Percentiles rank a stretch among this genome's conserved stretches.
These are phyloP conservation scores for Talaromyces funiculosus DNA, from an alignment of 2,329 filamentous ascomycete species.

Conservation along the genomic window DNA sequence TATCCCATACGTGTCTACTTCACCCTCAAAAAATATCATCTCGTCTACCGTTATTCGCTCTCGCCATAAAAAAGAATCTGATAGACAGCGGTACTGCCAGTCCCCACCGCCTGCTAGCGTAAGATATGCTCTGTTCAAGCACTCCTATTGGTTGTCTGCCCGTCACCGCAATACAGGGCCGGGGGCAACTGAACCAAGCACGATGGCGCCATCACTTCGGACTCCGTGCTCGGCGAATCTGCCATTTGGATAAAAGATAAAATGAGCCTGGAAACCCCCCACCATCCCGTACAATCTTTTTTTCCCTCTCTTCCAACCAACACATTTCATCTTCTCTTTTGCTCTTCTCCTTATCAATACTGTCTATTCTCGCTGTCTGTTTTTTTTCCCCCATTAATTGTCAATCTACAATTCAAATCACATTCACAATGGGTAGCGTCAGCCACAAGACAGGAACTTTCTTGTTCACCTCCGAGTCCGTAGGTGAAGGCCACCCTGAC, in stretches of 20 bases:
- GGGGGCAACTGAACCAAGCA: conserved; percentile 1
- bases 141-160: not conserved
- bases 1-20: not conserved
- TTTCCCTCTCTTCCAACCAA: conserved; percentile 25
- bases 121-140: not conserved
- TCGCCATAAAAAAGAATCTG: not conserved
- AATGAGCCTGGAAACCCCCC: conserved; percentile 22
- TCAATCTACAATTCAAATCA: conserved; percentile 19
- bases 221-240: conserved; percentile 15
- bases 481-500: conserved; percentile 87
- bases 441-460: conserved; percentile 57
- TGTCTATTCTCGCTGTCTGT: conserved; percentile 15
- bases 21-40: not conserved
- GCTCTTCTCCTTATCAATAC: conserved; percentile 16
- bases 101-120: conserved; percentile 20
- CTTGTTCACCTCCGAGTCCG: conserved; percentile 86
- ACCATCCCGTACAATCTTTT: conserved; percentile 15
- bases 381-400: conserved; percentile 20
- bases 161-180: not conserved
- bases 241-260: conserved; percentile 11
- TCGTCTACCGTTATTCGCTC: not conserved
- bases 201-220: conserved; percentile 15
- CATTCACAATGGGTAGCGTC: conserved; percentile 57
- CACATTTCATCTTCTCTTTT: conserved; percentile 23
- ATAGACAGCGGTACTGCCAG: conserved; percentile 17